Percentiles rank a stretch among this genome's conserved stretches.
Evolutionary conservation across 1,284 basidiomycete genomes (phyloP).

Genomic region (Lentinula novae-zelandiae): DNA sequence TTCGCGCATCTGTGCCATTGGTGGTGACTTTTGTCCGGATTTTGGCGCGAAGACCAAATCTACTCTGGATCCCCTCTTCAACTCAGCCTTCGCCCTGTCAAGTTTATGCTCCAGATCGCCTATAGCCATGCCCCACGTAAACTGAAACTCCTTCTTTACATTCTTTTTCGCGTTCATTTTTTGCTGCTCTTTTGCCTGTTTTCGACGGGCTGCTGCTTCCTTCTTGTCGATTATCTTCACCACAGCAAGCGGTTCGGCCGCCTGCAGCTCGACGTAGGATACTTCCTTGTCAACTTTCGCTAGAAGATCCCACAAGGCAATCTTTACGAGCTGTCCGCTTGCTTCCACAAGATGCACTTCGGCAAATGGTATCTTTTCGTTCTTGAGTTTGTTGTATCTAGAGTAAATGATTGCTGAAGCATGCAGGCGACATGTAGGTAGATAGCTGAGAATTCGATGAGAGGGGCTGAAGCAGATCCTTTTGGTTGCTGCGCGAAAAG

Average conservation of each 20-base stretch:
- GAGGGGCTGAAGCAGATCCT: neutral
- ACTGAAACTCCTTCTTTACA: slow-evolving; percentile 66
- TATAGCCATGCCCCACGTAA: slow-evolving; percentile 63
- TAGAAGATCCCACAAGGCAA: slow-evolving; percentile 36
- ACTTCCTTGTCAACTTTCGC: slow-evolving; percentile 33
- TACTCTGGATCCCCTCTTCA: slow-evolving; percentile 59
- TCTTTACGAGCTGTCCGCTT: slow-evolving; percentile 38
- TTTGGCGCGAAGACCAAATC: slow-evolving; percentile 56
- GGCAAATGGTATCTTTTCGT: slow-evolving; percentile 32
- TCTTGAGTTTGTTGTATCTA: slow-evolving; percentile 9
- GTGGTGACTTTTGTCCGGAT: slow-evolving; percentile 28
- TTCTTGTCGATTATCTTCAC: slow-evolving; percentile 47
- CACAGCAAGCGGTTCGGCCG: slow-evolving; percentile 39
- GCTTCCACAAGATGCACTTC: slow-evolving; percentile 44
- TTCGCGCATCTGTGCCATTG: slow-evolving; percentile 34
- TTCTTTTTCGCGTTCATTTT: slow-evolving; percentile 30
- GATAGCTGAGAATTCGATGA: neutral
- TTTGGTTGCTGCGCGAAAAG: neutral
- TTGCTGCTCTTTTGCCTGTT: slow-evolving; percentile 30
- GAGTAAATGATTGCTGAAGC: neutral
- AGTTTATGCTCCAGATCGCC: slow-evolving; percentile 70
- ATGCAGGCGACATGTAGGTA: slow-evolving; percentile 1
- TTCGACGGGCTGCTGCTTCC: slow-evolving; percentile 30
- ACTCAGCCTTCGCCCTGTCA: slow-evolving; percentile 50
- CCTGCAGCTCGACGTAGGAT: slow-evolving; percentile 51